phyloP scores from a whole-genome alignment of 495 filamentous ascomycete species.

The Penicillium chermesinum region DNA sequence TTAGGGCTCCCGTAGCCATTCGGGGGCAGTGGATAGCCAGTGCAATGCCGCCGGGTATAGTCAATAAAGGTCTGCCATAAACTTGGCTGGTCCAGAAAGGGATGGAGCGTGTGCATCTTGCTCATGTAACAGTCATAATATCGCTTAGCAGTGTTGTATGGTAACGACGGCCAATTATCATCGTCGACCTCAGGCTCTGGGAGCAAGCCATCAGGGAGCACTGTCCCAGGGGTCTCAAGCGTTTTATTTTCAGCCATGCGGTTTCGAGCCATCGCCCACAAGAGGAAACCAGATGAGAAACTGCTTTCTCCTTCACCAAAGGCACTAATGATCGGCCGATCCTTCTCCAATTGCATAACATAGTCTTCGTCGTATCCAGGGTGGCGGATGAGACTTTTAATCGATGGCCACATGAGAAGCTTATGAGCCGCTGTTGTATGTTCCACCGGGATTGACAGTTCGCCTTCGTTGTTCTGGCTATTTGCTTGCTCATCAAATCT shows the following conservation, averaged over 20 bases:
- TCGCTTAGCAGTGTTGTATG: conserved; percentile 52
- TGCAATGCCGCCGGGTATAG: neutral
- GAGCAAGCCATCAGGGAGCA: neutral
- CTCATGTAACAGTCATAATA: conserved; percentile 68
- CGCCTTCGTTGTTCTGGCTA: conserved; percentile 35
- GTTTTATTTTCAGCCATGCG: neutral
- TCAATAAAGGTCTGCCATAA: neutral
- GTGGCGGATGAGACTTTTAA: conserved; percentile 48
- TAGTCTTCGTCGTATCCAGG: conserved; percentile 53
- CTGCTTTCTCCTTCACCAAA: conserved; percentile 75
- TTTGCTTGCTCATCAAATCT: conserved; percentile 10
- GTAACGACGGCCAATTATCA: neutral
- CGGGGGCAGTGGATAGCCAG: conserved; percentile 4
- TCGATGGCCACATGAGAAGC: conserved; percentile 65
- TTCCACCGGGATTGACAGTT: conserved; percentile 65
- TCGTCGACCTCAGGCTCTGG: neutral
- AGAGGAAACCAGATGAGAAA: conserved; percentile 35
- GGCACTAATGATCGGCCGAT: conserved; percentile 67
- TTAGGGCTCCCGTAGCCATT: conserved; percentile 12
- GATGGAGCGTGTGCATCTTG: conserved; percentile 84
- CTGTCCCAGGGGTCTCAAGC: neutral
- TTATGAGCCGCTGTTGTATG: conserved; percentile 80
- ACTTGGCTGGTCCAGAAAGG: conserved; percentile 57
- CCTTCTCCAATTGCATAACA: conserved; percentile 70
- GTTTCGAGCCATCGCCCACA: conserved; percentile 12